These are phyloP conservation scores for Pythium oligandrum DNA, from an alignment of 352 stramenopile species.

Conservation along the genomic window DNA sequence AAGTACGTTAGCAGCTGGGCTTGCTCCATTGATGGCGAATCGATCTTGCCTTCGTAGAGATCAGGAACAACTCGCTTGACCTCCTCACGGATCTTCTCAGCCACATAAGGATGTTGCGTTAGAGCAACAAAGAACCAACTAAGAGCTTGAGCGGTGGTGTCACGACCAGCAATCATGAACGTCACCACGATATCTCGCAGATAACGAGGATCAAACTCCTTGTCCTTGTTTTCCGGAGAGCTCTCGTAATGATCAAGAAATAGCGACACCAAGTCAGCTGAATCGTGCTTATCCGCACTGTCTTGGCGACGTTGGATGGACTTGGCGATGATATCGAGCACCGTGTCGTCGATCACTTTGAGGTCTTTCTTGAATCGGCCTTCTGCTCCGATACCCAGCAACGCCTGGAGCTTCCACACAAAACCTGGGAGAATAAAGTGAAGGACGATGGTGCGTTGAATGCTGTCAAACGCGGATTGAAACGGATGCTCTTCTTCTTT, in stretches of 20 bases:
- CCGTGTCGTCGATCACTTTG: slow-evolving; percentile 34
- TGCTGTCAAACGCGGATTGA: slow-evolving; percentile 37
- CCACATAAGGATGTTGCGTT: slow-evolving; percentile 37
- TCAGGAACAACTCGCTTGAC: slow-evolving; percentile 24
- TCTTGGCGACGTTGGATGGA: slow-evolving; percentile 14
- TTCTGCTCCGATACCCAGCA: slow-evolving; percentile 27
- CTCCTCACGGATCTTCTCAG: slow-evolving; percentile 40
- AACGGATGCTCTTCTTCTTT: slow-evolving; percentile 41
- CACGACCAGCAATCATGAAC: slow-evolving; percentile 76
- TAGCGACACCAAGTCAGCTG: slow-evolving; percentile 44
- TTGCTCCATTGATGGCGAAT: slow-evolving; percentile 32
- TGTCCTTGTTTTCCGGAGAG: slow-evolving; percentile 8
- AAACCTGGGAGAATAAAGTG: slow-evolving; percentile 31
- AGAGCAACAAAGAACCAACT: slow-evolving; percentile 75
- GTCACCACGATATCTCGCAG: slow-evolving; percentile 74
- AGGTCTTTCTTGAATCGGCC: slow-evolving; percentile 25
- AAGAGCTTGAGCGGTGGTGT: slow-evolving; percentile 71
- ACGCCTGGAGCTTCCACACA: slow-evolving; percentile 37
- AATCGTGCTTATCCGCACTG: background rate
- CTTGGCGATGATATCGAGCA: slow-evolving; percentile 36
- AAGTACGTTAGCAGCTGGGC: slow-evolving; percentile 41
- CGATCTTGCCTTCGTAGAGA: background rate
- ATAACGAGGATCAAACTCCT: slow-evolving; percentile 30
- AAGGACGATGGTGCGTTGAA: slow-evolving; percentile 16
- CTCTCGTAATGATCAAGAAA: slow-evolving; percentile 30